Percentiles rank a stretch among this genome's conserved stretches.
These are phyloP conservation scores for Thielaviopsis punctulata DNA, from an alignment of 2,329 filamentous ascomycete species.

Conservation along the genomic window DNA sequence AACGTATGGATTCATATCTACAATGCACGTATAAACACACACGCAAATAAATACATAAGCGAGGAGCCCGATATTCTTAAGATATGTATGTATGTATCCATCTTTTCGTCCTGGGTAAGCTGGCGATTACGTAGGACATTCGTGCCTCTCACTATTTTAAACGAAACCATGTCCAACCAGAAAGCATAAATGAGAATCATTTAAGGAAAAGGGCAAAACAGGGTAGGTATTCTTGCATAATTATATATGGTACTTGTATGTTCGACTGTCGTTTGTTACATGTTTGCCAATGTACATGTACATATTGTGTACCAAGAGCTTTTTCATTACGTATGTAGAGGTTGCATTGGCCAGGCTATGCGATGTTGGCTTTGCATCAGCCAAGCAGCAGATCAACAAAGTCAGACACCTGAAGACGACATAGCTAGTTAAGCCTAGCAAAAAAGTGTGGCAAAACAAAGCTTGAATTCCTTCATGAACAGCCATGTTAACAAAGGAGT, in stretches of 20 bases:
- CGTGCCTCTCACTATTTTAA: constrained; percentile 9
- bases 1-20: too few relatives aligned
- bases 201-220: background rate
- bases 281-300: too few relatives aligned
- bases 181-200: background rate
- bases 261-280: too few relatives aligned
- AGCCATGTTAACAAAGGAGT: too few relatives aligned
- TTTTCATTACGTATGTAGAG: background rate
- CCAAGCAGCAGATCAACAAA: background rate
- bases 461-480: background rate
- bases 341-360: background rate
- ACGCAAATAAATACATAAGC: background rate
- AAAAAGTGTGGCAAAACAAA: background rate
- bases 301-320: too few relatives aligned
- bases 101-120: constrained; percentile 2
- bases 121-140: too few relatives aligned
- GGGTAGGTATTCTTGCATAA: background rate
- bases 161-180: constrained; percentile 1
- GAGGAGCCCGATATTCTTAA: background rate
- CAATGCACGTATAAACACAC: too few relatives aligned
- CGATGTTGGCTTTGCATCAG: background rate
- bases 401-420: background rate
- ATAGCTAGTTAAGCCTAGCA: background rate
- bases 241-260: too few relatives aligned
- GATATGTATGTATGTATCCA: too few relatives aligned